Evolutionary conservation across 306 rosid species (phyloP), one percentile per base, ranked within the genome.

Genomic region (Abrus pulchellus): DNA sequence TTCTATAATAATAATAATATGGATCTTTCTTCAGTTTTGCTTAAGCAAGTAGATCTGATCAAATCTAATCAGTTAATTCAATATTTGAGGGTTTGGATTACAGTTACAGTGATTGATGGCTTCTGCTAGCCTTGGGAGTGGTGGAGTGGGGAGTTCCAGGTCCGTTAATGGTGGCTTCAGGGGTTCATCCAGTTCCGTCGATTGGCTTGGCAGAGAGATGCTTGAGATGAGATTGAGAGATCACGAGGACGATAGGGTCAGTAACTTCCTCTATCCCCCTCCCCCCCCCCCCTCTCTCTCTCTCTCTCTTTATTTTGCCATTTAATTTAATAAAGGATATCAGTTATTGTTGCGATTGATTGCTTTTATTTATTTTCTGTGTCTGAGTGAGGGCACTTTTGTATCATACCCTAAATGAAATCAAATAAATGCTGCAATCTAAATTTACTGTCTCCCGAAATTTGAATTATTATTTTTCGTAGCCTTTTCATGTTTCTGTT

Each of bases 181-280:
- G 83, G 91, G 86, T 77, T 91, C 99, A 2, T 93, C 99, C 13
- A 89, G 88, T 72, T 93, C 97, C 3, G 96, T 95, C 43, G 99
- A 95, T 80, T 95, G 99, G 99, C 94, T 95, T n/a, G 98, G 97
- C 3, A 90, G 96, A 80, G 99, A 95, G 94, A 93, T 95, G 98
- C 93, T 91, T 72, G 94, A 93, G 87, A 93, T 95, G 99, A 80
- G 69, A 64, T 76, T 12, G 93, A 79, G 54, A 10, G 72, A 90
- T 50, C 87, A 79, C 5, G 95, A 91, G 1, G 94, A 86, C 5
- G 94, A 87, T 63, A 86, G 94, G 80, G 98, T 91, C 79, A 81
- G 89, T 80, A 40, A 28, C 30, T 12, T 71, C 0, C 45, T 30
- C 6, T 0, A 5, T 6, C 5, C 3, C 5, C 8, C 14, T 4